Percentiles rank a stretch among this genome's conserved stretches.
These are phyloP conservation scores for Setomelanomma holmii DNA, from an alignment of 2,329 filamentous ascomycete genomes.

Conservation along the genomic window DNA sequence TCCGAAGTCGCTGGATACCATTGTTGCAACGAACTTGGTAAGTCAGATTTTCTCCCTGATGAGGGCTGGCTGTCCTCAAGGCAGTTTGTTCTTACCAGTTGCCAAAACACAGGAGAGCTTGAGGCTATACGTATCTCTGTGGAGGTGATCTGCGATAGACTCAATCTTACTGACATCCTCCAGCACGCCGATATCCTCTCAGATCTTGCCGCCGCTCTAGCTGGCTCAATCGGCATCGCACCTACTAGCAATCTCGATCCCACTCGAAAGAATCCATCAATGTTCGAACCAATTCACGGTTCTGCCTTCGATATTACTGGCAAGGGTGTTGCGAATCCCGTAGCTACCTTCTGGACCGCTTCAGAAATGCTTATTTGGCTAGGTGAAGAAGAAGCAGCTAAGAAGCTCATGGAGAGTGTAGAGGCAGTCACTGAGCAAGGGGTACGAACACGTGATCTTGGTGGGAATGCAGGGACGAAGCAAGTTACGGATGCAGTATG, in stretches of 20 bases:
- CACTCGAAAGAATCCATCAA: slow-evolving; percentile 64
- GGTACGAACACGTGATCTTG: slow-evolving; percentile 62
- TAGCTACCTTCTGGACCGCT: slow-evolving; percentile 66
- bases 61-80: too few species aligned
- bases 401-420: slow-evolving; percentile 59
- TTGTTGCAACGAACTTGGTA: slow-evolving; percentile 67
- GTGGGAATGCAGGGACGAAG: slow-evolving; percentile 53
- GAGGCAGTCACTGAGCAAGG: slow-evolving; percentile 62
- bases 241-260: slow-evolving; percentile 75
- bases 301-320: slow-evolving; percentile 66
- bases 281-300: slow-evolving; percentile 69
- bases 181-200: slow-evolving; percentile 70
- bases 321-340: slow-evolving; percentile 64
- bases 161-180: slow-evolving; percentile 13
- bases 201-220: slow-evolving; percentile 72
- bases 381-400: slow-evolving; percentile 60
- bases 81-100: too few species aligned
- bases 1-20: slow-evolving; percentile 66
- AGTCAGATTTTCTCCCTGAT: too few species aligned
- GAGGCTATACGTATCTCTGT: too few species aligned
- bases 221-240: slow-evolving; percentile 75
- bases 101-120: too few species aligned
- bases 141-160: too few species aligned
- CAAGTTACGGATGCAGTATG: slow-evolving; percentile 55
- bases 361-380: slow-evolving; percentile 66